Evolutionary conservation across 192 early-diverging fungal species (phyloP), one percentile per base, ranked within the genome.

Genomic region (Polychytrium aggregatum): DNA sequence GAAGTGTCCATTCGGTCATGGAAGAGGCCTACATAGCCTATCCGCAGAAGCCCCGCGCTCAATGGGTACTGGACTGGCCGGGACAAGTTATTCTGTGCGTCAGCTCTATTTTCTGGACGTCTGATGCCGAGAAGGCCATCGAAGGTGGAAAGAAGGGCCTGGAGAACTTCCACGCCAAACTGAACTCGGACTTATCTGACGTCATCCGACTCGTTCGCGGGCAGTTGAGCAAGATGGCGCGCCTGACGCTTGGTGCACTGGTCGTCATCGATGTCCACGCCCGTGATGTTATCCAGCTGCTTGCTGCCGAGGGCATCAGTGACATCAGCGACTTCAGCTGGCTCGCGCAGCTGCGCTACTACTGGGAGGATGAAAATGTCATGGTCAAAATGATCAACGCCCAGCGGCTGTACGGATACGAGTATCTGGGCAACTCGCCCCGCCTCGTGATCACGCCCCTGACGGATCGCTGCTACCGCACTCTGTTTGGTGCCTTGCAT

Each of bases 231-330:
- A 80, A 76, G 40, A 78, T 79, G 75, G 75, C 78, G 4, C 49
- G 78, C 31, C 57, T 57, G 13, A 80, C 78, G 11, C 65, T 80
- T 2, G 78, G 78, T 4, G 78, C 78, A 14, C 52, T 80, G 16
- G 78, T 80, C 1, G 78, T 80, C 18, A 78, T 80, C 44, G 78
- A 80, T 58, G 78, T 80, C 18, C 78, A 80, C 52, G 78, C 78
- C 21, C 52, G 78, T 20, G 78, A 80, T 60, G 78, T 80, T 11
- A 65, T 72, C 3, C 53, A 48, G 10, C 60, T 64, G 1, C 17
- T 71, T 36, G 68, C 68, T 21, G 65, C 55, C 5, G 50, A 54
- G 3, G 31, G 57, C 18, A 26, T 69, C 20, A 61, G 46, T 21
- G 78, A 80, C 41, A 53, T 66, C 17, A 65, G 53, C 30, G 78